Evolutionary conservation across 1,284 basidiomycete genomes (phyloP).

Genomic region (Rhodotorula sp.): DNA sequence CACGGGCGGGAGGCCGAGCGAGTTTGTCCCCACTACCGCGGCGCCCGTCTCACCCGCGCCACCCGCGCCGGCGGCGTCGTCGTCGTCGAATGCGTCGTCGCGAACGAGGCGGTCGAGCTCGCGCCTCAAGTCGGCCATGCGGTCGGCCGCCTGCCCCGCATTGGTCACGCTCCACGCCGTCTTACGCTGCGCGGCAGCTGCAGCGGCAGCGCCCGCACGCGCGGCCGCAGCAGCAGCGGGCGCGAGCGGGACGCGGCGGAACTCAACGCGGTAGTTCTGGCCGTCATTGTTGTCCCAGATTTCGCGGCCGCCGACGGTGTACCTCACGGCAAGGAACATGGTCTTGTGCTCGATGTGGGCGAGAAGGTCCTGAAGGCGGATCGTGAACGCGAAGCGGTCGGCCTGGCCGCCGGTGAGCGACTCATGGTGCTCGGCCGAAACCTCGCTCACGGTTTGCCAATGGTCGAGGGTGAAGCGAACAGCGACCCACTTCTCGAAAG

Average conservation of each 20-base stretch:
- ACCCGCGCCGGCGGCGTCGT: slow-evolving; percentile 12
- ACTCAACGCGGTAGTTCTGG: slow-evolving; percentile 70
- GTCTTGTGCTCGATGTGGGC: slow-evolving; percentile 79
- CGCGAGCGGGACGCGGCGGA: slow-evolving; percentile 46
- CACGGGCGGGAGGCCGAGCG: neutral
- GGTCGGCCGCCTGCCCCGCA: slow-evolving; percentile 48
- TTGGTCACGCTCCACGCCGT: slow-evolving; percentile 53
- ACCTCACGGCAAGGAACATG: slow-evolving; percentile 77
- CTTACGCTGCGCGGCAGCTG: slow-evolving; percentile 1
- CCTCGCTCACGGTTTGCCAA: slow-evolving; percentile 95
- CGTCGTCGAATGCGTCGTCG: slow-evolving; percentile 53
- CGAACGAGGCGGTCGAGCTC: slow-evolving; percentile 56
- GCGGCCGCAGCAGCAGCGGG: slow-evolving; percentile 38
- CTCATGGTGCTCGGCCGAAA: slow-evolving; percentile 74
- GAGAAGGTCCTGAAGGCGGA: slow-evolving; percentile 58
- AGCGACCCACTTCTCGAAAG: slow-evolving; percentile 83
- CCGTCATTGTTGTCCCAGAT: slow-evolving; percentile 92
- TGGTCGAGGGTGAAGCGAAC: slow-evolving; percentile 89
- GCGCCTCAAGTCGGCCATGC: slow-evolving; percentile 55
- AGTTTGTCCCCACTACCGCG: neutral
- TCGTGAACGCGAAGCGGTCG: slow-evolving; percentile 62
- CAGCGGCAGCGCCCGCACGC: slow-evolving; percentile 43
- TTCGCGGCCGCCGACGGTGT: slow-evolving; percentile 66
- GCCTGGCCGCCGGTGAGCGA: slow-evolving; percentile 61
- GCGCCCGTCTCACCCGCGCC: neutral